Base-by-base conservation (phyloP, 2,329 filamentous ascomycete genomes). In the Periconia sp. region DNA sequence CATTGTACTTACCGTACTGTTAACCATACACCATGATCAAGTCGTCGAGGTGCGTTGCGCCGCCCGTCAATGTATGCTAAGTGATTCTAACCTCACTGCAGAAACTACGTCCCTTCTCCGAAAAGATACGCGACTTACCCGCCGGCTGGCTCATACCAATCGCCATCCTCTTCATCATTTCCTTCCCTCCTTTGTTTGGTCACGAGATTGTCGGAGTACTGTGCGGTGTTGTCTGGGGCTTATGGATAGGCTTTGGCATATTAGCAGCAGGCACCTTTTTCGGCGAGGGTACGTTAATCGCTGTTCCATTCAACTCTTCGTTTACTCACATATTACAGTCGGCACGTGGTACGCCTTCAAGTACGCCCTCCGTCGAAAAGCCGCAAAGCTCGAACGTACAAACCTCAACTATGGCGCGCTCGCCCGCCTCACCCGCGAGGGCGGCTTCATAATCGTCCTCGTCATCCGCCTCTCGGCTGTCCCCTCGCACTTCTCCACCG, bases 301-400 rank as follows among this genome's bases (percentile, higher is more conserved):
- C 35, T 23, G 25, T 11, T 28, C 2, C 17, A 5, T 22, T 29
- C 29, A 13, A 9, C 5, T 7, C 3, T 17, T 4, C 28, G 11
- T n/a, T 25, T 36, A 13, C 52, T 59, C 45, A 61, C 30, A 30
- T 26, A 17, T 9, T 6, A 6, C 26, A 66, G 63, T 68, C 28
- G 63, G 64, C 37, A 68, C 63, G 18, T 68, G 65, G 65, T 67
- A 62, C 39, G 63, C 62, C 7, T 68, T 68, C 53, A 66, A 65
- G 29, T 50, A 66, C 32, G 32, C 56, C 4, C 59, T 68, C 36
- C 59, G 65, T 11, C 43, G 53, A 30, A 61, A 57, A 42, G 63
- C 61, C n/a, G 18, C 51, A 4, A 65, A 65, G 18, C 54, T 68
- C 26, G 65, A 68, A 42, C 59, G 63, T 31, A 65, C 62, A 11